phyloP scores from a whole-genome alignment of 257 asterid species.

The Paraleonurus japonicus region DNA sequence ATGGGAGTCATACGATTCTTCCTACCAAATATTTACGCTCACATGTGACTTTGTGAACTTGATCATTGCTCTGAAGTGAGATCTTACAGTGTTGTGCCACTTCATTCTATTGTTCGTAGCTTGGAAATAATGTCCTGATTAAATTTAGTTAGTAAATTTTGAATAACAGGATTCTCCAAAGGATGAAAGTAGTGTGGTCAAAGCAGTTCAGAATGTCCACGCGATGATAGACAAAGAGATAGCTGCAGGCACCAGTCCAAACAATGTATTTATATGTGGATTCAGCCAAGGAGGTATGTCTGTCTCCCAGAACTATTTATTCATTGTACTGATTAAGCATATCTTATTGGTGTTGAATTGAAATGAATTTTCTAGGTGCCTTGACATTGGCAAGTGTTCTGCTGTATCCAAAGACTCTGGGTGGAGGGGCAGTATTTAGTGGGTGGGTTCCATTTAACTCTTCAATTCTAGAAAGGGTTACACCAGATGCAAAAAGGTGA shows the following conservation, averaged over 20 bases:
- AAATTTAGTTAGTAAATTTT: background rate
- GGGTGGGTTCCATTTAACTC: constrained; percentile 94
- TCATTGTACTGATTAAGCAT: background rate
- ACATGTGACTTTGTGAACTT: constrained; percentile 6
- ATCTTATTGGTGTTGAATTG: background rate
- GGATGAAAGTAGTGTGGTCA: constrained; percentile 63
- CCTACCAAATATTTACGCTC: background rate
- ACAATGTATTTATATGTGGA: constrained; percentile 78
- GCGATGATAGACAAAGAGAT: constrained; percentile 81
- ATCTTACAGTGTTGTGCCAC: background rate
- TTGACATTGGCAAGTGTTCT: constrained; percentile 90
- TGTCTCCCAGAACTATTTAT: background rate
- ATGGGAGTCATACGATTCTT: background rate
- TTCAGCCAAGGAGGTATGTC: constrained; percentile 94
- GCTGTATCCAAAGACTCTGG: constrained; percentile 79
- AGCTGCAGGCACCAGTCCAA: constrained; percentile 71
- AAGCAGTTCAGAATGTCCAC: constrained; percentile 84
- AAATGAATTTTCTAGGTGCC: constrained; percentile 55
- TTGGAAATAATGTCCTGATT: background rate
- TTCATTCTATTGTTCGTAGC: constrained; percentile 14
- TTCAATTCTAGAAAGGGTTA: constrained; percentile 56
- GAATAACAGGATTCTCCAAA: constrained; percentile 71
- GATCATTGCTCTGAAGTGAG: constrained; percentile 16
- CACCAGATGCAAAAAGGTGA: constrained; percentile 79
- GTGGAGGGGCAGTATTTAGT: constrained; percentile 97